A percentile compares a stretch with the other conserved stretches of the same genome.
Evolutionary conservation across 768 basidiomycete species (phyloP).

Genomic region (Rossbeevera mucosa): DNA sequence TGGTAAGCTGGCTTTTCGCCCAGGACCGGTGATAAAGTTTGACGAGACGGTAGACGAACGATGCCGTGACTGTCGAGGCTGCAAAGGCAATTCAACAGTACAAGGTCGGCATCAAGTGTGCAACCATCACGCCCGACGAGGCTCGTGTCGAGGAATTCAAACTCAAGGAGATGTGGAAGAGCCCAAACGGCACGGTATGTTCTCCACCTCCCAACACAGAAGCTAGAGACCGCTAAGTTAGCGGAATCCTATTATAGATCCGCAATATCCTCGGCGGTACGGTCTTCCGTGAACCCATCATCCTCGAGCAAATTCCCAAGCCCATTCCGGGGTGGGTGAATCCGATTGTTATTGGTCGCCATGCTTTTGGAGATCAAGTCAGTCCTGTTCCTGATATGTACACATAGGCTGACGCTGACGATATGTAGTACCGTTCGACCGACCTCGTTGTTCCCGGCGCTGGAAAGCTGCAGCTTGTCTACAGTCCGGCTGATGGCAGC

Average conservation of each 20-base stretch:
- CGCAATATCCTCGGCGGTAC: slow-evolving; percentile 98
- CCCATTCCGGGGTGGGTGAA: slow-evolving; percentile 96
- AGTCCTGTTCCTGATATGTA: slow-evolving; percentile 16
- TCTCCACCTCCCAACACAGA: slow-evolving; percentile 1
- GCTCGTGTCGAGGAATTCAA: slow-evolving; percentile 95
- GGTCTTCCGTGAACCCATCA: slow-evolving; percentile 98
- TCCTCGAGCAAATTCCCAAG: slow-evolving; percentile 84
- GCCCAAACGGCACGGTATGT: slow-evolving; percentile 89
- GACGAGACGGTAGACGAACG: slow-evolving; percentile 65
- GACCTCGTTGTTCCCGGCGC: slow-evolving; percentile 89
- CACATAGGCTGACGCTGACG: slow-evolving; percentile 5
- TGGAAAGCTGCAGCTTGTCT: slow-evolving; percentile 91
- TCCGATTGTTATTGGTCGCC: slow-evolving; percentile 93
- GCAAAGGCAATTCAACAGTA: slow-evolving; percentile 93
- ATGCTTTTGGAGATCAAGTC: slow-evolving; percentile 95
- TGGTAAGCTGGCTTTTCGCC: slow-evolving; percentile 40
- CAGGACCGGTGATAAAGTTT: not conserved
- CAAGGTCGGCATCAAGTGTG: slow-evolving; percentile 98
- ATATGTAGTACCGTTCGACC: slow-evolving; percentile 77
- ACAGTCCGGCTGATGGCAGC: slow-evolving; percentile 76
- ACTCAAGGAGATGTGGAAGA: slow-evolving; percentile 98
- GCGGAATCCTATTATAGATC: slow-evolving; percentile 47
- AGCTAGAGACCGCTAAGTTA: not conserved
- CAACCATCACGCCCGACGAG: slow-evolving; percentile 98
- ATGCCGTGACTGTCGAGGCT: slow-evolving; percentile 88